Conservation (phyloP, 2,329 filamentous ascomycete genomes). For the Alternaria sp. region DNA sequence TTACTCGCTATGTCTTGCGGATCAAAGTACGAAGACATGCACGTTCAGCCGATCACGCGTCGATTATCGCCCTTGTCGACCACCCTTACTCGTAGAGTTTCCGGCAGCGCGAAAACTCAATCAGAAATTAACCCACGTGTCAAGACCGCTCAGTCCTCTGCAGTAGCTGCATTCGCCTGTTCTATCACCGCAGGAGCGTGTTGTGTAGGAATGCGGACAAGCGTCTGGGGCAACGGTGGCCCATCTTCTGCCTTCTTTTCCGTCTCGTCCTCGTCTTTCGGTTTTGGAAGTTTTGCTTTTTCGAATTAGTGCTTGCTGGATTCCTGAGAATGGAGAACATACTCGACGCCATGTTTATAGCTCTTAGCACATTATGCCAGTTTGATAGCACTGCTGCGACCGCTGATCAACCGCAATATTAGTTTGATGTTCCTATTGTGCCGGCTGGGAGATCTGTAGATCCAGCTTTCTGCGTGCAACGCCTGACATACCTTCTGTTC, state of each 20-base stretch:
- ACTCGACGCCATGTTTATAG: slow-evolving; percentile 88
- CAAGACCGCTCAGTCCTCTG: slow-evolving; percentile 36
- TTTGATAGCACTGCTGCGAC: slow-evolving; percentile 85
- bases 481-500: slow-evolving; percentile 71
- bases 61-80: not conserved
- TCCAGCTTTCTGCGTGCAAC: not conserved
- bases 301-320: slow-evolving; percentile 17
- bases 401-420: slow-evolving; percentile 56
- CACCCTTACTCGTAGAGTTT: slow-evolving; percentile 4
- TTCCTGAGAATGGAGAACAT: slow-evolving; percentile 43
- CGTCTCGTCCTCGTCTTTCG: slow-evolving; percentile 56
- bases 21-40: slow-evolving; percentile 10
- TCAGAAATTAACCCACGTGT: slow-evolving; percentile 6
- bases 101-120: slow-evolving; percentile 9
- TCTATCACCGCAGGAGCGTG: slow-evolving; percentile 57
- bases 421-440: slow-evolving; percentile 11
- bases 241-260: slow-evolving; percentile 50
- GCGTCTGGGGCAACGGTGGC: slow-evolving; percentile 74
- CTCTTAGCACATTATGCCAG: slow-evolving; percentile 85
- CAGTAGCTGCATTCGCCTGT: slow-evolving; percentile 40
- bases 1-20: slow-evolving; percentile 10
- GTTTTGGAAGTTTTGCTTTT: slow-evolving; percentile 72
- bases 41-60: slow-evolving; percentile 2
- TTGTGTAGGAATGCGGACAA: slow-evolving; percentile 84
- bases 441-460: not conserved